Evolutionary conservation across 179 eudicot genomes (phyloP).

Genomic region (Beta lomatogona): DNA sequence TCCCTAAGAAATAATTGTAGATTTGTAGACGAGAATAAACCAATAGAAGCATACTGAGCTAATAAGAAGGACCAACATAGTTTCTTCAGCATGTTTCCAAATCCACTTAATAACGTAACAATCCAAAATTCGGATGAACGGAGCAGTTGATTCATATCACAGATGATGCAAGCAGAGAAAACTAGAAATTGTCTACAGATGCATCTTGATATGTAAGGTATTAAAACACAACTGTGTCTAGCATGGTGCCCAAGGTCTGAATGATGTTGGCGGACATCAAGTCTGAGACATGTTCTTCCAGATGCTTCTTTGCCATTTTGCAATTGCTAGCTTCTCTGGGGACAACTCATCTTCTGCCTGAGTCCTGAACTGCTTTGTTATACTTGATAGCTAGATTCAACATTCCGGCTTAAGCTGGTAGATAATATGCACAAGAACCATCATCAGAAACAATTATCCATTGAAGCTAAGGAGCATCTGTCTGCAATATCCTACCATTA

Average conservation of each 20-base stretch:
- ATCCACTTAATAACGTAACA: neutral
- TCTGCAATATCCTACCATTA: too few species aligned
- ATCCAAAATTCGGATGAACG: too few species aligned
- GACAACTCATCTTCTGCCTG: conserved; percentile 64
- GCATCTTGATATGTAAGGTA: neutral
- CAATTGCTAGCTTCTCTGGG: conserved; percentile 83
- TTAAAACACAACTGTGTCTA: conserved; percentile 80
- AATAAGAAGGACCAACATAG: too few species aligned
- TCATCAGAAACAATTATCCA: neutral
- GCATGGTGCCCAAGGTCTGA: conserved; percentile 89
- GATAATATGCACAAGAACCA: neutral
- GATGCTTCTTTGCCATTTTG: conserved; percentile 92
- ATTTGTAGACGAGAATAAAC: too few species aligned
- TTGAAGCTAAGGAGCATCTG: neutral
- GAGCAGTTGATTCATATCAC: too few species aligned
- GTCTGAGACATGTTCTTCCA: conserved; percentile 88
- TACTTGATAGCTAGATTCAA: conserved; percentile 68
- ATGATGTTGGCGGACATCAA: conserved; percentile 88
- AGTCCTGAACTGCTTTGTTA: conserved; percentile 83
- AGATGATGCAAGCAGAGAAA: neutral
- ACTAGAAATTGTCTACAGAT: neutral
- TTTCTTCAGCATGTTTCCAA: too few species aligned
- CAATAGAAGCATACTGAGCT: too few species aligned
- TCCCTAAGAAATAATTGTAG: too few species aligned
- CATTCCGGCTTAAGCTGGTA: conserved; percentile 31